Evolutionary conservation across 2,329 filamentous ascomycete species (phyloP).

Genomic region (Aquanectria penicillioides): DNA sequence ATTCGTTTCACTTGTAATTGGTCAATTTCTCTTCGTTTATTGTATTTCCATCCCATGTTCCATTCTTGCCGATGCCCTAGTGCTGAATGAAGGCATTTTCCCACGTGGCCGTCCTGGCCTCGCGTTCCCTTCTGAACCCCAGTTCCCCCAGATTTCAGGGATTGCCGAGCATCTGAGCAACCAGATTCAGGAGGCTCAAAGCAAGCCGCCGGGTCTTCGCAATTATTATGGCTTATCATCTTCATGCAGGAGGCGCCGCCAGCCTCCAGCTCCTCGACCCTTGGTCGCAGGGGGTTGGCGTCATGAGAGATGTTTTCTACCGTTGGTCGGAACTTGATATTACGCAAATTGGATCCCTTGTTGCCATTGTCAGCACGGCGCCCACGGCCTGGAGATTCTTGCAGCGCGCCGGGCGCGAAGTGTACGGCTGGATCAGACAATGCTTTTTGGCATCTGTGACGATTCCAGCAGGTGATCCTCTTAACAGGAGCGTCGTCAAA

Average conservation of each 20-base stretch:
- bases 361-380: slow-evolving; percentile 55
- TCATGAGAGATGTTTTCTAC: slow-evolving; percentile 49
- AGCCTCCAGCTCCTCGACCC: slow-evolving; percentile 40
- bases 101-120: slow-evolving; percentile 1
- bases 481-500: slow-evolving; percentile 56
- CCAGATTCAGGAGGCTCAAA: not conserved
- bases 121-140: not conserved
- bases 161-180: not conserved
- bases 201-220: too few relatives aligned
- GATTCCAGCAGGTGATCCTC: slow-evolving; percentile 54
- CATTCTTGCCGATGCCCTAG: not conserved
- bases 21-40: not conserved
- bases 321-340: slow-evolving; percentile 58
- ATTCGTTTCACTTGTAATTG: slow-evolving; percentile 34
- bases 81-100: not conserved
- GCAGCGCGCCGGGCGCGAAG: slow-evolving; percentile 48
- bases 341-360: slow-evolving; percentile 55
- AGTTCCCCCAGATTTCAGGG: not conserved
- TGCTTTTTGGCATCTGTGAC: slow-evolving; percentile 57
- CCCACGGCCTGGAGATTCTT: slow-evolving; percentile 53
- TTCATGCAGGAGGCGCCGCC: slow-evolving; percentile 33
- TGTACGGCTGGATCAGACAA: slow-evolving; percentile 52
- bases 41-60: not conserved
- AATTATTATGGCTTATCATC: slow-evolving; percentile 34
- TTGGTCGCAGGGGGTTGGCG: slow-evolving; percentile 44